Evolutionary conservation across 768 basidiomycete species (phyloP).

Genomic region (Neoboletus subvelutipes): DNA sequence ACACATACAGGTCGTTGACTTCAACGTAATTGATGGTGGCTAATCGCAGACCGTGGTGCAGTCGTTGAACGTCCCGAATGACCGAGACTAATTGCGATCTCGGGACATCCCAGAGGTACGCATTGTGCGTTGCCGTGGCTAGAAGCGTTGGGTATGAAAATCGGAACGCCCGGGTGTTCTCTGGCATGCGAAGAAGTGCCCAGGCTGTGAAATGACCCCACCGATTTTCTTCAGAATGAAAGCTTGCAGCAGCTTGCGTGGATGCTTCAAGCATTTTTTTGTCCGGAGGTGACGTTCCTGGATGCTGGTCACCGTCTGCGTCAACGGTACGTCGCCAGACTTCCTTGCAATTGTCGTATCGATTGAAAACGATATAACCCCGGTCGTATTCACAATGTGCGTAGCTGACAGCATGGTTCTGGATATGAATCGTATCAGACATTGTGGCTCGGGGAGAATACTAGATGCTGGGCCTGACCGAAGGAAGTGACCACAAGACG

Average conservation of each 20-base stretch:
- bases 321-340: constrained; percentile 59
- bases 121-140: constrained; percentile 42
- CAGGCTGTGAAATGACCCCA: constrained; percentile 63
- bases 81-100: constrained; percentile 48
- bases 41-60: constrained; percentile 19
- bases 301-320: constrained; percentile 24
- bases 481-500: constrained; percentile 62
- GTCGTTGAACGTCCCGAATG: constrained; percentile 22
- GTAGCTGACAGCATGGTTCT: constrained; percentile 25
- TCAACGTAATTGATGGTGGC: constrained; percentile 64
- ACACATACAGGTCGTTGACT: constrained; percentile 53
- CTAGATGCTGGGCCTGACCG: constrained; percentile 37
- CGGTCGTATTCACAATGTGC: constrained; percentile 75
- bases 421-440: constrained; percentile 1
- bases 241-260: constrained; percentile 15
- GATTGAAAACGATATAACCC: constrained; percentile 73
- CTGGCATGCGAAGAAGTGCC: constrained; percentile 53
- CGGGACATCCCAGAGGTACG: constrained; percentile 64
- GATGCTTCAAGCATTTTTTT: constrained; percentile 27
- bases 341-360: constrained; percentile 55
- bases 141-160: constrained; percentile 68
- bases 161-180: constrained; percentile 52
- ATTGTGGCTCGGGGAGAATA: neutral
- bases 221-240: constrained; percentile 8
- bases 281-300: constrained; percentile 35